Evolutionary conservation across 768 basidiomycete species (phyloP).

Genomic region (Kwoniella bestiolae): DNA sequence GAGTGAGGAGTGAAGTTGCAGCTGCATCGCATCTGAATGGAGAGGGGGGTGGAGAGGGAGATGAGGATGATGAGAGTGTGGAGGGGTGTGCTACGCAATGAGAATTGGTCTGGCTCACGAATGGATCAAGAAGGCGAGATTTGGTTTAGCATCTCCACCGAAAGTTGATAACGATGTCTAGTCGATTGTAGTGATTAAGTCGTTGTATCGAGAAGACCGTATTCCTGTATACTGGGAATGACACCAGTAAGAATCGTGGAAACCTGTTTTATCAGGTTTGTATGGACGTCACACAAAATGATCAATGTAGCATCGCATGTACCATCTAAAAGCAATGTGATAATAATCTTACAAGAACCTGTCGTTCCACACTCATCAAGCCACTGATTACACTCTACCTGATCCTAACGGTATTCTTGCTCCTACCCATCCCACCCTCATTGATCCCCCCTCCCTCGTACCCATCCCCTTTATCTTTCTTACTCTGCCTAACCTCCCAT

Average conservation of each 20-base stretch:
- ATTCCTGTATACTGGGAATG: too few relatives aligned
- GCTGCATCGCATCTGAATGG: background rate
- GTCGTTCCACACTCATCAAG: too few relatives aligned
- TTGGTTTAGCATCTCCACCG: too few relatives aligned
- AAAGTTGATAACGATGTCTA: too few relatives aligned
- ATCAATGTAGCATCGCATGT: conserved; percentile 14
- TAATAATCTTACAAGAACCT: background rate
- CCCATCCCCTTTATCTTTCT: conserved; percentile 47
- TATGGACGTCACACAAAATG: too few relatives aligned
- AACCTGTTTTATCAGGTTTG: too few relatives aligned
- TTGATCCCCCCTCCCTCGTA: conserved; percentile 24
- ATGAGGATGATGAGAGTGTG: conserved; percentile 16
- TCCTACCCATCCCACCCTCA: conserved; percentile 10
- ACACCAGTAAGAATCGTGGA: too few relatives aligned
- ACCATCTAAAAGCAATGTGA: conserved; percentile 4
- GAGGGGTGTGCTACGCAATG: conserved; percentile 23
- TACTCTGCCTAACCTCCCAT: conserved; percentile 56
- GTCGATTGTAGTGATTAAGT: too few relatives aligned
- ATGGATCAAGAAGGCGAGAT: background rate
- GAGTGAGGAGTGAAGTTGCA: background rate
- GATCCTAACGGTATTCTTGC: conserved; percentile 29
- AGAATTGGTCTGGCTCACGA: background rate
- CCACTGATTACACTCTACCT: conserved; percentile 7
- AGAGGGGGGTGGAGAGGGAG: background rate
- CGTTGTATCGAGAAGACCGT: too few relatives aligned